Base-by-base conservation (phyloP, 495 filamentous ascomycete species). In the Penicillium argentinense region DNA sequence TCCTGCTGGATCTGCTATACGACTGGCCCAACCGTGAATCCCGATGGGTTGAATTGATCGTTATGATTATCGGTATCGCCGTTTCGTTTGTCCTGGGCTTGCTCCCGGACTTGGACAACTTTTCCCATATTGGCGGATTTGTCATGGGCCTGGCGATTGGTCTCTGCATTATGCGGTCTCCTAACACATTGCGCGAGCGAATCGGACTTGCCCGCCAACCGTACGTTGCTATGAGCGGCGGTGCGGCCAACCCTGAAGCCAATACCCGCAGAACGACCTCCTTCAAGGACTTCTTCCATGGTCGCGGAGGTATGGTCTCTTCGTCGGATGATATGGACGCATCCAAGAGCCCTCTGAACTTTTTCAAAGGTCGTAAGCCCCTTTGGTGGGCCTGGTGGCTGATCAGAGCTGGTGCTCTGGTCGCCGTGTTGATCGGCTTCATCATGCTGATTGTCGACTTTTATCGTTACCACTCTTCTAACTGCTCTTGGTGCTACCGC, bases 381-480 rank as follows among this genome's bases (percentile, higher is more conserved):
- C 69, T 95, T 1, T 98, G 93, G 93, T 98, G 93, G 93, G 86
- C 71, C 8, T 98, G 95, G 91, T 98, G 93, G 93, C 66, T 97
- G 17, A 78, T 96, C 11, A 77, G 93, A 8, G 87, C 81, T 7
- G 89, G 77, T 5, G 86, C 86, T n/a, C 68, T 97, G 42, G 79
- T 95, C 6, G 80, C 81, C 11, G 84, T 90, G 3, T 63, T 93
- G 4, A 74, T 95, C 39, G 84, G 83, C 4, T 93, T 97, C 56
- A 89, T 96, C 54, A 62, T 95, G 28, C 70, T 97, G 33, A 68
- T 97, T 30, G 80, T 88, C 42, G 88, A 96, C 68, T 98, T 98
- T 63, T 97, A 97, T 68, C 82, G 78, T 46, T 82, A 84, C 54
- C 76, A 77, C 44, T 80, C 82, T 24, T 84, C 77, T 9, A 74